These are phyloP conservation scores for Durio zibethinus DNA, from an alignment of 345 rosid species.

Conservation along the genomic window DNA sequence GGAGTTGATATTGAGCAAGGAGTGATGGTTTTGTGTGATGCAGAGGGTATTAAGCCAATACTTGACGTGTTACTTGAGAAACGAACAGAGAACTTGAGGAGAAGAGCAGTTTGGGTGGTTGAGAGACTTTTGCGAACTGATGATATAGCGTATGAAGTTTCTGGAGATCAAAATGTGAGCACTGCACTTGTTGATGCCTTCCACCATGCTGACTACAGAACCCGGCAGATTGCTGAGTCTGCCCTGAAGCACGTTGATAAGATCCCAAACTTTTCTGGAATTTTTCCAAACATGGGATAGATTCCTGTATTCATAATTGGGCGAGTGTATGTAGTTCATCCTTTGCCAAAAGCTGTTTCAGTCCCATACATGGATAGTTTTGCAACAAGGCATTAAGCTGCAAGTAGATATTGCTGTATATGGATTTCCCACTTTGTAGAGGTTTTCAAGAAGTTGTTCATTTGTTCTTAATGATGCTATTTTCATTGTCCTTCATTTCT, in stretches of 20 bases:
- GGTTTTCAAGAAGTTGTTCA: slow-evolving; percentile 22
- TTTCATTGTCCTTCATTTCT: slow-evolving; percentile 7
- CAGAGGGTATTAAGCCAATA: slow-evolving; percentile 68
- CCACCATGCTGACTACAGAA: slow-evolving; percentile 80
- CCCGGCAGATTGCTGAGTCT: slow-evolving; percentile 84
- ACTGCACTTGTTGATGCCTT: slow-evolving; percentile 92
- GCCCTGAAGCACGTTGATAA: slow-evolving; percentile 84
- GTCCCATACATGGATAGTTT: slow-evolving; percentile 16
- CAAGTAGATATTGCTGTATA: slow-evolving; percentile 34
- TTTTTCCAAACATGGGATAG: slow-evolving; percentile 60
- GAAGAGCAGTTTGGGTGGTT: slow-evolving; percentile 81
- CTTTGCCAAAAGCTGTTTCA: slow-evolving; percentile 13
- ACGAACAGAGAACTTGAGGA: slow-evolving; percentile 59
- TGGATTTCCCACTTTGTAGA: slow-evolving; percentile 24
- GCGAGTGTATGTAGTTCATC: slow-evolving; percentile 20
- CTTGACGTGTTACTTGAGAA: slow-evolving; percentile 68
- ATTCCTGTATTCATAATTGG: not conserved
- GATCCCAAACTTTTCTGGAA: slow-evolving; percentile 92
- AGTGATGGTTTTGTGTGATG: slow-evolving; percentile 52
- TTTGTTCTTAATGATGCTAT: slow-evolving; percentile 20
- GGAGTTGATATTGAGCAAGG: slow-evolving; percentile 74
- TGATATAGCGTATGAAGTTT: slow-evolving; percentile 68
- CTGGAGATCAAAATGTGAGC: slow-evolving; percentile 67
- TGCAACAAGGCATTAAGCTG: no score
- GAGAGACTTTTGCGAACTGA: slow-evolving; percentile 83